phyloP scores from a whole-genome alignment of 192 early-diverging fungal genomes.

The Coemansia sp. region DNA sequence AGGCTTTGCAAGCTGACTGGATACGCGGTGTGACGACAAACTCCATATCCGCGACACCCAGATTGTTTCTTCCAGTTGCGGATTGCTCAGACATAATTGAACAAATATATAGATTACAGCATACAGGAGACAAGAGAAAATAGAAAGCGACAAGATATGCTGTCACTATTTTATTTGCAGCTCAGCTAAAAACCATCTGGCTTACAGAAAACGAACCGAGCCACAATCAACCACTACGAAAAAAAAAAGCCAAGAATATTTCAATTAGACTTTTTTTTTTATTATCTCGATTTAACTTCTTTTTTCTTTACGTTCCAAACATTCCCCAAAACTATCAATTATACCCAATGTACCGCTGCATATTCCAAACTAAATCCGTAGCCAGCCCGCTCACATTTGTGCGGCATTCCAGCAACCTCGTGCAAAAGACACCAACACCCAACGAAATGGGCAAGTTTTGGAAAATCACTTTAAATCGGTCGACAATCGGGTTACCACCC shows the following conservation, averaged over 20 bases:
- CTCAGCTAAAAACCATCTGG: too few relatives aligned
- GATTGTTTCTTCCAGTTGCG: too few relatives aligned
- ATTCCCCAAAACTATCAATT: neutral
- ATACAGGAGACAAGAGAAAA: too few relatives aligned
- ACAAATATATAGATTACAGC: too few relatives aligned
- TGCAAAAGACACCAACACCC: slow-evolving; percentile 9
- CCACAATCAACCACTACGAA: too few relatives aligned
- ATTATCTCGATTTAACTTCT: neutral
- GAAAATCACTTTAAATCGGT: slow-evolving; percentile 62
- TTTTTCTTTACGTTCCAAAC: neutral
- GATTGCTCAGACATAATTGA: neutral
- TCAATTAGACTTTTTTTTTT: neutral
- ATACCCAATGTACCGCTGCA: slow-evolving; percentile 17
- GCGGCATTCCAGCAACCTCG: neutral
- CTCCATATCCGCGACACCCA: neutral
- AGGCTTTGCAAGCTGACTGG: slow-evolving; percentile 21
- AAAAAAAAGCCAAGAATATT: too few relatives aligned
- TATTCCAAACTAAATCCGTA: neutral
- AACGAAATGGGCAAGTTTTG: slow-evolving; percentile 46
- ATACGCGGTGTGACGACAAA: slow-evolving; percentile 25
- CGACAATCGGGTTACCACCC: slow-evolving; percentile 59
- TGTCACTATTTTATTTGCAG: too few relatives aligned
- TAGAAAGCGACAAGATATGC: too few relatives aligned
- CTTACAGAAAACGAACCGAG: too few relatives aligned
- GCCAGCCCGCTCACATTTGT: neutral